These are phyloP conservation scores for Penicillium atrosanguineum DNA, from an alignment of 495 filamentous ascomycete species.

Conservation along the genomic window DNA sequence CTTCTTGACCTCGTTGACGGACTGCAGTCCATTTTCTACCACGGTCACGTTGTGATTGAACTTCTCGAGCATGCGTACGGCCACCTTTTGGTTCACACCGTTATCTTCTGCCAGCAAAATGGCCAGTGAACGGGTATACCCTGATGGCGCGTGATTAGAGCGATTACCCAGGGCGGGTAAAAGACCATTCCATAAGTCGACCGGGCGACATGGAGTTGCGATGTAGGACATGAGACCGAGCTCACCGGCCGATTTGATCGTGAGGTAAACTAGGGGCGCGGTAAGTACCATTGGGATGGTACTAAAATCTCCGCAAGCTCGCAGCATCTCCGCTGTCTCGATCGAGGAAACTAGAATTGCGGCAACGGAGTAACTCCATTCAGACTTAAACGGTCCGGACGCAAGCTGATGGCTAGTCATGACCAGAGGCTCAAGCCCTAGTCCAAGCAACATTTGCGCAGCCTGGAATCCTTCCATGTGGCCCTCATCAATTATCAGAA, in stretches of 20 bases:
- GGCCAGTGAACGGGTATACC: conserved; percentile 84
- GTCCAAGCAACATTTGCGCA: conserved; percentile 62
- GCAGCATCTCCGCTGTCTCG: conserved; percentile 74
- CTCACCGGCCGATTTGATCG: conserved; percentile 84
- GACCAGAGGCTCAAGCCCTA: conserved; percentile 72
- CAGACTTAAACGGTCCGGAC: conserved; percentile 40
- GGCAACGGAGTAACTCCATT: conserved; percentile 65
- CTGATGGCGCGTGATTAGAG: conserved; percentile 74
- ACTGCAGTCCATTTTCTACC: conserved; percentile 74
- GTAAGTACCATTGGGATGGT: conserved; percentile 87
- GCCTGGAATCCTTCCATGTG: conserved; percentile 65
- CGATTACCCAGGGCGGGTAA: conserved; percentile 88
- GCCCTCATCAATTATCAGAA: conserved; percentile 85
- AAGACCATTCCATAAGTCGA: conserved; percentile 91
- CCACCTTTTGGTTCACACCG: conserved; percentile 75
- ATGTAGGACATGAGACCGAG: conserved; percentile 92
- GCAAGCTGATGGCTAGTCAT: conserved; percentile 52
- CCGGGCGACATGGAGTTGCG: conserved; percentile 86
- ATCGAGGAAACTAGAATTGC: conserved; percentile 88
- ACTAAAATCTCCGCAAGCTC: conserved; percentile 77
- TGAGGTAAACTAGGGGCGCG: conserved; percentile 79
- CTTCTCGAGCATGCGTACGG: conserved; percentile 69
- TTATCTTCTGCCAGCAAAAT: conserved; percentile 87
- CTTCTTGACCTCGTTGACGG: conserved; percentile 60
- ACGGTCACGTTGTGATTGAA: conserved; percentile 69